Conservation (phyloP, 2,329 filamentous ascomycete species). For the Cladophialophora psammophila region DNA sequence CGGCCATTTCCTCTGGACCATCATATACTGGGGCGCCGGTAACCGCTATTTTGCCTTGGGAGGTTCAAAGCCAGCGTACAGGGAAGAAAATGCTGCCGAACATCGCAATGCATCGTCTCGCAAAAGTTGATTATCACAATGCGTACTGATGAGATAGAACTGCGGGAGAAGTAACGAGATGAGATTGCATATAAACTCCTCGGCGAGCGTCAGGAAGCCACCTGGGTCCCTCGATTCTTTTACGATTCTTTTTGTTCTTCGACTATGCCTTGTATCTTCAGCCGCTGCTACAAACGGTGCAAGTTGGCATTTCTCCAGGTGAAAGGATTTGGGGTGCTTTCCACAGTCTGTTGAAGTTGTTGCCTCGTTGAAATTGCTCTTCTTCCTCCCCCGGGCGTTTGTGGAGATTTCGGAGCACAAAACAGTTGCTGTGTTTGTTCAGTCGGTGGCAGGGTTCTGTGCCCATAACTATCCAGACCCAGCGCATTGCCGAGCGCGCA, state of each 20-base stretch:
- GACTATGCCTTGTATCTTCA: background rate
- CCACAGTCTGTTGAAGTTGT: too few species aligned
- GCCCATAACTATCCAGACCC: background rate
- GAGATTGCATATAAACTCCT: background rate
- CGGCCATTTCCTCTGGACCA: background rate
- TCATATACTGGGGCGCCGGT: background rate
- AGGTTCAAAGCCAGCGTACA: background rate
- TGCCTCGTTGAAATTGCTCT: background rate
- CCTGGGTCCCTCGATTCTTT: background rate
- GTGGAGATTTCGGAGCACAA: background rate
- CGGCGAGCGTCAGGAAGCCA: background rate
- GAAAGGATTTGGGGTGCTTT: background rate
- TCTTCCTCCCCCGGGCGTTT: background rate
- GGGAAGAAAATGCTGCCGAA: background rate
- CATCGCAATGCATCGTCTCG: background rate
- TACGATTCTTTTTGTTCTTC: background rate
- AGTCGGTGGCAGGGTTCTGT: background rate
- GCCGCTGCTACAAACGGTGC: background rate
- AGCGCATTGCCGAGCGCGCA: background rate
- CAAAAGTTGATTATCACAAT: background rate
- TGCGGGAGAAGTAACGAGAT: background rate
- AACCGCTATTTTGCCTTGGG: too few species aligned
- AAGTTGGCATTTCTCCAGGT: background rate
- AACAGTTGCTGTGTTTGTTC: background rate
- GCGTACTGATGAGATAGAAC: background rate